Evolutionary conservation across 2,329 filamentous ascomycete genomes (phyloP), one percentile per base, ranked within the genome.

Genomic region (Venturia carpophila): DNA sequence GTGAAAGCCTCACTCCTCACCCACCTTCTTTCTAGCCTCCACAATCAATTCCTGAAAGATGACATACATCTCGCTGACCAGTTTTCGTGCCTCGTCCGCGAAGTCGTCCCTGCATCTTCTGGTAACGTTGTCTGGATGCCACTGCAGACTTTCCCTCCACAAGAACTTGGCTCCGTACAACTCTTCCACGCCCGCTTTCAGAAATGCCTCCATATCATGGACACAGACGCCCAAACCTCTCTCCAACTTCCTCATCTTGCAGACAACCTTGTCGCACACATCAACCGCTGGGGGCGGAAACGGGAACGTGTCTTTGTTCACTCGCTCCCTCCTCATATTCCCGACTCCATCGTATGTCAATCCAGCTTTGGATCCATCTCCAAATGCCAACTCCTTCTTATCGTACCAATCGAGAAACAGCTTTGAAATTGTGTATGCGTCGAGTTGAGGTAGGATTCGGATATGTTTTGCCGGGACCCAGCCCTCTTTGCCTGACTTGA

Each of bases 401-500:
- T 47, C 41, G 13, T 55, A 47, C 62, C 60, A 61, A 1, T 61
- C 60, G 17, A 42, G 21, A 9, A 61, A 61, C 4, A 63, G 24
- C 27, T 63, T 55, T 43, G 24, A 30, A 1, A 63, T 19, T 9
- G 43, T 63, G 15, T 42, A 27, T 7, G 39, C 1, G 39, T 47
- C 60, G 13, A 34, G 60, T 52, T 63, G 62, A 9, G 62, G 43
- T 52, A 39, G 24, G 27, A 55, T 39, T 5, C 37, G 41, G 17
- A 47, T 24, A 13, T 21, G 34, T 9, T 52, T 24, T n/a, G 37
- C 30, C 2, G 49, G 49, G 9, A 73, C 1, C 71, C 71, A 41
- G 68, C 71, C 66, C 72, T 73, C 65, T 70, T 68, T 65, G 69
- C 71, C 41, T 69, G 70, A 30, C 71, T 71, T 52, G 41, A 19